Percentiles rank a stretch among this genome's conserved stretches.
Conservation (phyloP, 228 moss, liverwort and hornwort species). For the Sphagnum fallax region DNA sequence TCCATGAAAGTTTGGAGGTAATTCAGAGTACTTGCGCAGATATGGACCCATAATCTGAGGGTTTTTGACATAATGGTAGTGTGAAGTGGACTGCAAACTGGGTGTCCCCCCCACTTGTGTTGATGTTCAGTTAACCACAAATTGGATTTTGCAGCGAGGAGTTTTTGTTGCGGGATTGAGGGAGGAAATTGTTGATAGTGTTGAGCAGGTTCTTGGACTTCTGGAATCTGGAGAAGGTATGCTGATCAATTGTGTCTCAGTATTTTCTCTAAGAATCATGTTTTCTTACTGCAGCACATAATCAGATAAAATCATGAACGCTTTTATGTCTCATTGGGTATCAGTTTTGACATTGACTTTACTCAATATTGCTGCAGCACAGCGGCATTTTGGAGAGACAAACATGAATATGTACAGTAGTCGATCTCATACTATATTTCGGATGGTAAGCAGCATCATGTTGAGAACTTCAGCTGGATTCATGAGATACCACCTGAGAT, state of each 20-base stretch:
- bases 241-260: neutral
- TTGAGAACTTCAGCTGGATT: neutral
- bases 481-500: too few relatives aligned
- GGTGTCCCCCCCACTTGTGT: too few relatives aligned
- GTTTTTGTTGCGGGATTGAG: conserved; percentile 81
- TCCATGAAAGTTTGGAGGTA: conserved; percentile 84
- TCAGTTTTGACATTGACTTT: neutral
- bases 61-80: too few relatives aligned
- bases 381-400: conserved; percentile 85
- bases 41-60: too few relatives aligned
- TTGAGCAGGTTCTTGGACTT: conserved; percentile 68
- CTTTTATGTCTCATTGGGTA: neutral
- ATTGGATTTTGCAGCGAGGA: conserved; percentile 51
- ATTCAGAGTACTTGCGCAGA: too few relatives aligned
- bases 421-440: conserved; percentile 87
- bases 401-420: conserved; percentile 95
- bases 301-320: too few relatives aligned
- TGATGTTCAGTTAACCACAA: too few relatives aligned
- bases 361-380: conserved; percentile 27
- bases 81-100: too few relatives aligned
- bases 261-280: too few relatives aligned
- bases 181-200: conserved; percentile 84
- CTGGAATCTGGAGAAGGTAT: conserved; percentile 83
- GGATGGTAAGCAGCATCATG: conserved; percentile 47
- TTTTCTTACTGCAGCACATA: too few relatives aligned